Evolutionary conservation across 2,329 filamentous ascomycete species (phyloP).

Genomic region (Lasiodiplodia citricola): DNA sequence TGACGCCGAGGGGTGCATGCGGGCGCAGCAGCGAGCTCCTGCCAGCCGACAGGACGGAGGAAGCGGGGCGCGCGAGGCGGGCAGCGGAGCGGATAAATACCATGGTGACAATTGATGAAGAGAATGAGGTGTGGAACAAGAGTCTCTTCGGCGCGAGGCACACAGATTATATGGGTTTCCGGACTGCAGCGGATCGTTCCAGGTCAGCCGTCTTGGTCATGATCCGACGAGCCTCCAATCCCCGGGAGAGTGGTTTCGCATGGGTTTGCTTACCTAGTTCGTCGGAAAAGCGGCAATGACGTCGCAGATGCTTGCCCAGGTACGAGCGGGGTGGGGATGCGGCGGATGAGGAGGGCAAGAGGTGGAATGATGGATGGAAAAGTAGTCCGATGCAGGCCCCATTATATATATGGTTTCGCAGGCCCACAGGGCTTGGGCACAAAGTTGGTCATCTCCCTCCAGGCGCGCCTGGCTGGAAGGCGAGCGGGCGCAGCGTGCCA

Average conservation of each 20-base stretch:
- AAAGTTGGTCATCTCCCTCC: conserved; percentile 9
- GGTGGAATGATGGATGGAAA: conserved; percentile 11
- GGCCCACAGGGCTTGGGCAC: conserved; percentile 13
- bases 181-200: conserved; percentile 12
- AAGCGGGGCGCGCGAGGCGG: conserved; percentile 61
- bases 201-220: conserved; percentile 23
- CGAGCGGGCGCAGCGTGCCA: not conserved
- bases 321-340: conserved; percentile 10
- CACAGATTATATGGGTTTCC: conserved; percentile 5
- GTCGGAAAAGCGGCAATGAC: conserved; percentile 13
- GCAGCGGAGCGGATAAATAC: conserved; percentile 68
- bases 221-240: not conserved
- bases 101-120: conserved; percentile 48
- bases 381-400: conserved; percentile 5
- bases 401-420: conserved; percentile 11
- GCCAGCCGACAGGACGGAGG: conserved; percentile 54
- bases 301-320: conserved; percentile 16
- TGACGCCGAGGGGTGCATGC: conserved; percentile 54
- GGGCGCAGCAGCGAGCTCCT: conserved; percentile 51
- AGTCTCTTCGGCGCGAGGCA: not conserved
- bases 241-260: not conserved
- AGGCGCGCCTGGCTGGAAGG: not conserved
- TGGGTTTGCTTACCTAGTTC: conserved; percentile 16
- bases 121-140: not conserved
- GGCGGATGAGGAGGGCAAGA: not conserved